Evolutionary conservation across 192 early-diverging fungal species (phyloP), one percentile per base, ranked within the genome.

Genomic region (Coemansia sp.): DNA sequence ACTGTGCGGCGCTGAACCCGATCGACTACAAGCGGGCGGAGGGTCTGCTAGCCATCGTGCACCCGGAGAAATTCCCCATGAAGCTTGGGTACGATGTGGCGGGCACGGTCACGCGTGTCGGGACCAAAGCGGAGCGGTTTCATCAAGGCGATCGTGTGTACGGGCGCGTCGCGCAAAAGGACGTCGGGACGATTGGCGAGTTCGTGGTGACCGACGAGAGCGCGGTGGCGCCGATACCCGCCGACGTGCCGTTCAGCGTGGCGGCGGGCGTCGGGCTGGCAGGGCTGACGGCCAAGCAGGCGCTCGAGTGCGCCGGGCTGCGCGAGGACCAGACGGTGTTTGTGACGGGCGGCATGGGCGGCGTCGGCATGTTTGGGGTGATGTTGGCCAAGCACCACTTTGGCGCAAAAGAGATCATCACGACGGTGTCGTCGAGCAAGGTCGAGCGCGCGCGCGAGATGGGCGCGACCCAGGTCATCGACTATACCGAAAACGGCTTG

Each of bases 261-360:
- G 85, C 83, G 0, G 83, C 86, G 5, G 58, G 65, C 2, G 63
- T 87, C 31, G 80, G 82, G 23, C 51, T 87, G 28, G 76, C 84
- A 2, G 74, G 69, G 24, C 67, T 82, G 8, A 86, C 86, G 18
- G 84, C 86, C 18, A 71, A 65, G 33, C 64, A 74, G 64, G 71
- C 58, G 6, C 40, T 85, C 25, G 78, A 77, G 42, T 22, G 44
- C 4, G 44, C 45, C 1, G 60, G 64, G 1, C 60, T 71, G 10
- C 19, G 66, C 27, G 46, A 42, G 6, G 70, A 62, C 8, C 47
- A 73, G 19, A 48, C 64, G 5, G 16, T 83, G 44, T 72, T 83
- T 65, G 71, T 87, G 7, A 82, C 70, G 49, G 86, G 65, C 6
- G 86, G 86, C 0, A 62, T 83, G 49, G 82, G 82, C 45, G 83